These are phyloP conservation scores for Ophiostoma himal-ulmi DNA, from an alignment of 2,329 filamentous ascomycete genomes.

Conservation along the genomic window DNA sequence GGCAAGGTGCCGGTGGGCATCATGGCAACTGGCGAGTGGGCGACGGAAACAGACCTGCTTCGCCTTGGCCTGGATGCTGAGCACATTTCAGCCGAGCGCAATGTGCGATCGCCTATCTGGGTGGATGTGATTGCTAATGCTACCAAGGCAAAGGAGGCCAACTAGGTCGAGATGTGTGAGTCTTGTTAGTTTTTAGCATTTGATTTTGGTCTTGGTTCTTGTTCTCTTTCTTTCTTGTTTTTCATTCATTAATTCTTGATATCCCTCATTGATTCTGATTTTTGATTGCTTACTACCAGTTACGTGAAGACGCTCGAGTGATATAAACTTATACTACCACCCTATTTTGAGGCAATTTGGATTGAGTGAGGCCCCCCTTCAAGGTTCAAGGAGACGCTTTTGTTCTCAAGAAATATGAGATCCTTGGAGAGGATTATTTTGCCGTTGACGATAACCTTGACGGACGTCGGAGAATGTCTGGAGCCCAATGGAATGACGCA, in stretches of 20 bases:
- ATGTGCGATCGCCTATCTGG: conserved; percentile 38
- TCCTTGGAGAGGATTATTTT: neutral
- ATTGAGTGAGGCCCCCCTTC: neutral
- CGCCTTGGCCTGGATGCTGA: conserved; percentile 46
- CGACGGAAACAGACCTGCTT: conserved; percentile 44
- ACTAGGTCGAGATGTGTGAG: neutral
- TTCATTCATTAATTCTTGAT: neutral
- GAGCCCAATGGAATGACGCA: neutral
- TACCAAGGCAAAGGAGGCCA: conserved; percentile 7
- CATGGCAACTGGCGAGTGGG: conserved; percentile 54
- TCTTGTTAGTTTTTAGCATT: neutral
- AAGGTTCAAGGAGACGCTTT: neutral
- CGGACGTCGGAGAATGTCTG: neutral
- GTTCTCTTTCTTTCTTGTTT: neutral
- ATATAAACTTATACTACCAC: neutral
- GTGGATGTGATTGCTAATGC: conserved; percentile 39
- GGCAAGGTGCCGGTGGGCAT: conserved; percentile 48
- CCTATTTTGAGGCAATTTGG: neutral
- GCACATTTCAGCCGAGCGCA: conserved; percentile 34
- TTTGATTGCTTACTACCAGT: neutral
- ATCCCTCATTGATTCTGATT: neutral
- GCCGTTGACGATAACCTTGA: neutral
- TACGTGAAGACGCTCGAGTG: neutral
- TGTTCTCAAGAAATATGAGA: neutral
- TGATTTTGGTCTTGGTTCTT: neutral